Base-by-base conservation (phyloP, 2,329 filamentous ascomycete genomes). In the Cercospora citrullina region DNA sequence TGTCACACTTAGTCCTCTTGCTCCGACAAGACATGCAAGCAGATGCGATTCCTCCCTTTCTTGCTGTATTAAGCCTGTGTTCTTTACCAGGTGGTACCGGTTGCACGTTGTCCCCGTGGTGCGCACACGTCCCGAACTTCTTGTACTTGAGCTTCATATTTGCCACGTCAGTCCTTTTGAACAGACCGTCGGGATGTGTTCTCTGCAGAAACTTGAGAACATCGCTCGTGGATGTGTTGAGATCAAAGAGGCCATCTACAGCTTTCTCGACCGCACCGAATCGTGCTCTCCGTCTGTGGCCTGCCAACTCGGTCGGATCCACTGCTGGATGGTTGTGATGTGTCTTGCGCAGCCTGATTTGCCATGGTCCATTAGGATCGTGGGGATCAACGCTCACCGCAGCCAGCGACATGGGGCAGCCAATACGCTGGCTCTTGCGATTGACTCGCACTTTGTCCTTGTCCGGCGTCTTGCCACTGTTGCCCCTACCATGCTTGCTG, bases 131-230 rank as follows among this genome's bases (percentile, higher is more conserved):
- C 14, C 76, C 76, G 60, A 73, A 75, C 65, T 76, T 77, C 59
- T 75, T 76, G 65, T 66, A 77, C 63, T 76, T 77, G 31, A 76
- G 72, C 71, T 77, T 78, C 76, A 78, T 76, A 60, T 78, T 78
- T n/a, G 75, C 75, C 16, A 78, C 76, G 57, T 78, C 76, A 1
- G 76, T 77, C 28, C 75, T 69, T 6, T 76, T 77, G 71, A 77
- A 78, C 2, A 78, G 71, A 1, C 76, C 76, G 36, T 76, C 72
- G 10, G 76, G 76, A 63, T 78, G 72, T 3, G 75, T 78, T 18
- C 70, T 65, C 63, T 77, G 74, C 48, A 78, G 57, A 58, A 77
- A 77, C 39, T 74, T 73, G 67, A 77, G 58, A 42, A 78, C 75
- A 62, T 78, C 75, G 21, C 69, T 67, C 2, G 75, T 77, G 23